phyloP scores from a whole-genome alignment of 2,329 filamentous ascomycete species.

The Plenodomus lindquistii region DNA sequence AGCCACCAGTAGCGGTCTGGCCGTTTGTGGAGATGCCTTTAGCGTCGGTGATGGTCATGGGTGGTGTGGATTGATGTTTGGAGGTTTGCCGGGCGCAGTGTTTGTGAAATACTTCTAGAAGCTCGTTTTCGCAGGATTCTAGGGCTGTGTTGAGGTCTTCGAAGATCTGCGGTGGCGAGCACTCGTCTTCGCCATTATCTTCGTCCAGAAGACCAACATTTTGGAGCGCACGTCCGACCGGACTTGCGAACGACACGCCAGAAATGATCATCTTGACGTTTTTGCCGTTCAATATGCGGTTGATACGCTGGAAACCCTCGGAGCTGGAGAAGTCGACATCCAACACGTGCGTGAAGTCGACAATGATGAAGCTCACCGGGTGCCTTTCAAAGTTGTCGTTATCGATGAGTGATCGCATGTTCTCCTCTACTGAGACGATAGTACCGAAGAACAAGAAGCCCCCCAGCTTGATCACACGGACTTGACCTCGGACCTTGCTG shows the following conservation, averaged over 20 bases:
- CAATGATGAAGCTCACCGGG: slow-evolving; percentile 85
- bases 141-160: slow-evolving; percentile 90
- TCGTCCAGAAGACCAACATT: slow-evolving; percentile 82
- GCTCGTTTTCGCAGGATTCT: slow-evolving; percentile 92
- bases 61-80: slow-evolving; percentile 47
- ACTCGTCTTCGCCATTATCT: slow-evolving; percentile 65
- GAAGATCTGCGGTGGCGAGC: slow-evolving; percentile 65
- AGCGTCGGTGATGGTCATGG: slow-evolving; percentile 36
- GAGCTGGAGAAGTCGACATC: slow-evolving; percentile 96
- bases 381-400: slow-evolving; percentile 76
- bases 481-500: slow-evolving; percentile 81
- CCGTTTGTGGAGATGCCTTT: slow-evolving; percentile 11
- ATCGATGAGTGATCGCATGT: slow-evolving; percentile 79
- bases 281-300: slow-evolving; percentile 76
- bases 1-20: slow-evolving; percentile 21
- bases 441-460: slow-evolving; percentile 99
- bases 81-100: slow-evolving; percentile 36
- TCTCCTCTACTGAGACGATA: slow-evolving; percentile 91
- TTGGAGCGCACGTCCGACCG: slow-evolving; percentile 76
- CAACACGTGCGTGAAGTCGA: slow-evolving; percentile 87
- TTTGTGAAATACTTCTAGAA: slow-evolving; percentile 67
- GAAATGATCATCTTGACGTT: slow-evolving; percentile 82
- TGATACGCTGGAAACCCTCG: slow-evolving; percentile 92
- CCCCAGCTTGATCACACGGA: slow-evolving; percentile 86
- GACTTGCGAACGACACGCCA: slow-evolving; percentile 74